phyloP scores from a whole-genome alignment of 192 early-diverging fungal genomes.

The Kappamyces sp. region DNA sequence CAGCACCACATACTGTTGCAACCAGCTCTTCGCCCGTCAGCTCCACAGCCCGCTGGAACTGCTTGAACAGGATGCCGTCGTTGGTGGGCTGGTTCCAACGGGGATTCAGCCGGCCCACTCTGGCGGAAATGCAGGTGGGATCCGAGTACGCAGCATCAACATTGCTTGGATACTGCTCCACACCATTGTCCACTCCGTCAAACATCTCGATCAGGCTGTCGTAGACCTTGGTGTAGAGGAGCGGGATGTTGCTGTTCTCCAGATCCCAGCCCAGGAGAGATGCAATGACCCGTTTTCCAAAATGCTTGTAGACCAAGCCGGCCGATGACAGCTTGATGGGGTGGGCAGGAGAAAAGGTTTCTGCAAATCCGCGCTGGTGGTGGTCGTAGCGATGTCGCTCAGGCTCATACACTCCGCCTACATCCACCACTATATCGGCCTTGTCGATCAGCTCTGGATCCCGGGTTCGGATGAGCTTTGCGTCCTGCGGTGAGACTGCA shows the following conservation, averaged over 20 bases:
- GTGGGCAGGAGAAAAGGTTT: slow-evolving; percentile 73
- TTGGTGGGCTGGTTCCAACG: slow-evolving; percentile 79
- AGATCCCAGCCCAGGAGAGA: slow-evolving; percentile 41
- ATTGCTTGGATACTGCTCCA: slow-evolving; percentile 75
- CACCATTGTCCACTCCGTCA: slow-evolving; percentile 93
- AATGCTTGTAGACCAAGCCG: slow-evolving; percentile 97
- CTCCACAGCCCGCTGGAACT: slow-evolving; percentile 51
- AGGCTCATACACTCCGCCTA: slow-evolving; percentile 87
- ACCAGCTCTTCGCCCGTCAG: slow-evolving; percentile 75
- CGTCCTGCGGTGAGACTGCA: slow-evolving; percentile 6
- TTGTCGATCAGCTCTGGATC: slow-evolving; percentile 70
- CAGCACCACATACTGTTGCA: slow-evolving; percentile 44
- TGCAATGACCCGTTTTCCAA: slow-evolving; percentile 77
- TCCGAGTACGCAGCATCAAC: slow-evolving; percentile 78
- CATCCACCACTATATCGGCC: slow-evolving; percentile 89
- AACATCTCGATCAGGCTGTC: slow-evolving; percentile 57
- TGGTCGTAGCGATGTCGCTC: slow-evolving; percentile 74
- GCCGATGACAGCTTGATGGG: slow-evolving; percentile 83
- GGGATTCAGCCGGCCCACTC: slow-evolving; percentile 84
- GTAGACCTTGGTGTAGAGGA: slow-evolving; percentile 80
- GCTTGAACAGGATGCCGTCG: slow-evolving; percentile 65
- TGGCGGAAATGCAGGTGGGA: slow-evolving; percentile 68
- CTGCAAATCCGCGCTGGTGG: slow-evolving; percentile 89
- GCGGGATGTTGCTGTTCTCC: slow-evolving; percentile 51
- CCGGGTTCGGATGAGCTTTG: slow-evolving; percentile 69